Conservation (phyloP, 2,329 filamentous ascomycete genomes). For the Pseudovirgaria hyperparasitica region DNA sequence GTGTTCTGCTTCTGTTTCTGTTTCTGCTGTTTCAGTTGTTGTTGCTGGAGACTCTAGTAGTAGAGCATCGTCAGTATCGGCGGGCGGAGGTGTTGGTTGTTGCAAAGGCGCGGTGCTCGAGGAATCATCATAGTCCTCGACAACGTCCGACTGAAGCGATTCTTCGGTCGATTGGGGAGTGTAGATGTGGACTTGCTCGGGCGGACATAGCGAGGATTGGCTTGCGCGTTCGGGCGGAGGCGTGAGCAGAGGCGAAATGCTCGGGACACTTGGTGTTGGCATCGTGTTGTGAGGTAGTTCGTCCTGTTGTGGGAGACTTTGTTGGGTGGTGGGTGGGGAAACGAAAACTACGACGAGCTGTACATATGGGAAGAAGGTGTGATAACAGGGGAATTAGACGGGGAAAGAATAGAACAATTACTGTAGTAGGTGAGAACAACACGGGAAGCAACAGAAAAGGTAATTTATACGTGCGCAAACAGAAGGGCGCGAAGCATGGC, state of each 20-base stretch:
- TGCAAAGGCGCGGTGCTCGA: slow-evolving; percentile 13
- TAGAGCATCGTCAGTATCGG: slow-evolving; percentile 11
- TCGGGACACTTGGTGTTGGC: slow-evolving; percentile 36
- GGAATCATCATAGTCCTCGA: slow-evolving; percentile 10
- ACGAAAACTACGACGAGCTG: too few species aligned
- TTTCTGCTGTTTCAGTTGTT: too few species aligned
- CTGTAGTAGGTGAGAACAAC: too few species aligned
- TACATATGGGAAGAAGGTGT: too few species aligned
- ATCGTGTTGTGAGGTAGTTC: slow-evolving; percentile 32
- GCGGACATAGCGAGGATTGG: slow-evolving; percentile 36
- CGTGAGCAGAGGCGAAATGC: slow-evolving; percentile 26
- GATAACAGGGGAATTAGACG: too few species aligned
- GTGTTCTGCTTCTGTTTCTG: too few species aligned
- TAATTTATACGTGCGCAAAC: too few species aligned
- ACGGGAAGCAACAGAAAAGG: too few species aligned
- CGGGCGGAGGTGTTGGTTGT: slow-evolving; percentile 23
- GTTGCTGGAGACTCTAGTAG: slow-evolving; percentile 8
- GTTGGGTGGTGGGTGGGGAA: too few species aligned
- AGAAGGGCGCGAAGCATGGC: too few species aligned
- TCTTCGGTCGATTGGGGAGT: slow-evolving; percentile 16
- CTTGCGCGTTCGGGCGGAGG: slow-evolving; percentile 27
- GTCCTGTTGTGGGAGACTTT: too few species aligned
- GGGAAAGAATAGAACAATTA: too few species aligned
- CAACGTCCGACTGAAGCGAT: slow-evolving; percentile 6
- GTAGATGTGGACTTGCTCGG: slow-evolving; percentile 25